A percentile compares a stretch with the other conserved stretches of the same genome.
Conservation (phyloP, 805 yeast species). For the Saturnispora zaruensis region DNA sequence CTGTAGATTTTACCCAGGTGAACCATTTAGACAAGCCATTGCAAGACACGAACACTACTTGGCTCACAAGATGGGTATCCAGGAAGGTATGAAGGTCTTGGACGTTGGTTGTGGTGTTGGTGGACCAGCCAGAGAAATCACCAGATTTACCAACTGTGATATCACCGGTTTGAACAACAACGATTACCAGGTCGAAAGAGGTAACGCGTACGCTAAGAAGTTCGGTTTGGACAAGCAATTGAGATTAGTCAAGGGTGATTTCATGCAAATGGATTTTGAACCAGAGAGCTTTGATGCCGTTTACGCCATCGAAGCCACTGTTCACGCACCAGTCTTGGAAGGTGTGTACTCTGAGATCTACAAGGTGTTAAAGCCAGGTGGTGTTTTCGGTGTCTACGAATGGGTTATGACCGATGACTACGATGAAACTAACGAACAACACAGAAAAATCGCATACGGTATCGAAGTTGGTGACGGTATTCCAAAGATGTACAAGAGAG, state of each 20-base stretch:
- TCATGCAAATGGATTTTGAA: slow-evolving; percentile 97
- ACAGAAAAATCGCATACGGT: slow-evolving; percentile 92
- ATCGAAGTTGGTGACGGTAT: slow-evolving; percentile 98
- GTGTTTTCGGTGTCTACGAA: slow-evolving; percentile 94
- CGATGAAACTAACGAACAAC: slow-evolving; percentile 80
- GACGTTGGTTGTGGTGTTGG: slow-evolving; percentile 99
- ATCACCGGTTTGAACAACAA: slow-evolving; percentile 92
- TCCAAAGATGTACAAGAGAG: slow-evolving; percentile 85
- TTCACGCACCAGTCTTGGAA: slow-evolving; percentile 92
- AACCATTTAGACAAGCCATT: slow-evolving; percentile 85
- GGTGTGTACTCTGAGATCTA: slow-evolving; percentile 93
- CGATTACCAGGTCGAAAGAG: slow-evolving; percentile 93
- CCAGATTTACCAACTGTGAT: slow-evolving; percentile 79
- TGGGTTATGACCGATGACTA: slow-evolving; percentile 97
- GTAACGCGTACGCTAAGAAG: slow-evolving; percentile 66
- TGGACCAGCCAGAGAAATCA: slow-evolving; percentile 96
- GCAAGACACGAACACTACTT: slow-evolving; percentile 97
- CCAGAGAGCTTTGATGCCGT: slow-evolving; percentile 90
- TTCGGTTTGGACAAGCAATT: slow-evolving; percentile 63
- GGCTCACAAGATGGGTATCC: slow-evolving; percentile 77
- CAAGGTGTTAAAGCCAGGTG: slow-evolving; percentile 96
- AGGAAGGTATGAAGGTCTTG: slow-evolving; percentile 74
- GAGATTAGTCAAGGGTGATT: slow-evolving; percentile 90
- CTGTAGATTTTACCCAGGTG: slow-evolving; percentile 88
- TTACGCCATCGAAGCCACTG: slow-evolving; percentile 97